Evolutionary conservation across 441 rosid species (phyloP).

Genomic region (Syzygium syzygioides): DNA sequence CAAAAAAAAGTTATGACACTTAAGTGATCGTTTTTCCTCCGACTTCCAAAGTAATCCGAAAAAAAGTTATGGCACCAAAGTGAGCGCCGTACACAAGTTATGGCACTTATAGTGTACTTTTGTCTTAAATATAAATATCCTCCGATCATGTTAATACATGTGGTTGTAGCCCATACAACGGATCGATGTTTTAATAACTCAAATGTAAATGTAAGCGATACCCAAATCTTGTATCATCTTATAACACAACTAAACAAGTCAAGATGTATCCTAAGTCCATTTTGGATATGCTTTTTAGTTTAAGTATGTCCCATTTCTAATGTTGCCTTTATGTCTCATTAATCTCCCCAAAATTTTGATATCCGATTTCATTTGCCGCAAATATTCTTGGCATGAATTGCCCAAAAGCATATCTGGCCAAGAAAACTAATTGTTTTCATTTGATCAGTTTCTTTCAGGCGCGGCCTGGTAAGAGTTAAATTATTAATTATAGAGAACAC

Average conservation of each 20-base stretch:
- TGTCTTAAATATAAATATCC: background rate
- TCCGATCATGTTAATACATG: background rate
- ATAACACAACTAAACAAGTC: background rate
- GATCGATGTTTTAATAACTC: too few relatives aligned
- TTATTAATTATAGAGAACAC: background rate
- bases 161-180: too few relatives aligned
- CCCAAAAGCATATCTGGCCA: background rate
- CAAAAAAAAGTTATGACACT: too few relatives aligned
- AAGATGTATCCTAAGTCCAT: background rate
- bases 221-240: too few relatives aligned
- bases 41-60: too few relatives aligned
- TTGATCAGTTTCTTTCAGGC: background rate
- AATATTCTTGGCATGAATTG: background rate
- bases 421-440: background rate
- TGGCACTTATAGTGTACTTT: too few relatives aligned
- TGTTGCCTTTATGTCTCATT: too few relatives aligned
- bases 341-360: background rate
- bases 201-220: too few relatives aligned
- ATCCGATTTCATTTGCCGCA: background rate
- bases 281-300: background rate
- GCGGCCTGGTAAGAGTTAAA: background rate
- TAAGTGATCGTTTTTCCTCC: too few relatives aligned
- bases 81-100: too few relatives aligned
- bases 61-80: too few relatives aligned
- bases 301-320: background rate